Conservation (phyloP, 495 filamentous ascomycete species). For the Xylaria intraflava region DNA sequence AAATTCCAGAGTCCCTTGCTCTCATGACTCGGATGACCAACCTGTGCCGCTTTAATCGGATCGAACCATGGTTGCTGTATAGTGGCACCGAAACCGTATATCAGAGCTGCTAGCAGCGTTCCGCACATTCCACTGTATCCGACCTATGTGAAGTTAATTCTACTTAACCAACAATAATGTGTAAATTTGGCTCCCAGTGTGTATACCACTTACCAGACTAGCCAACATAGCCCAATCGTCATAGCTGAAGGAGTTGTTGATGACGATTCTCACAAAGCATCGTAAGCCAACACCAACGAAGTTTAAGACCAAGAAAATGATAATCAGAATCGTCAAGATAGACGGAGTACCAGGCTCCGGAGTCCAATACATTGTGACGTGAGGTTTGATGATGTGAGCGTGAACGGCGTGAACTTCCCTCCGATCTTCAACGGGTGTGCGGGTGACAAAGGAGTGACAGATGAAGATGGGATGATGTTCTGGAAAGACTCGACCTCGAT, state of each 20-base stretch:
- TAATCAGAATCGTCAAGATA: slow-evolving; percentile 1
- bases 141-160: slow-evolving; percentile 1
- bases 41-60: slow-evolving; percentile 2
- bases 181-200: background rate
- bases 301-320: background rate
- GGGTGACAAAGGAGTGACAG: background rate
- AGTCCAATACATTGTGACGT: slow-evolving; percentile 1
- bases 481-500: background rate
- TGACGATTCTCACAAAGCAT: background rate
- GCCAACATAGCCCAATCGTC: slow-evolving; percentile 6
- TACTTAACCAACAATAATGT: background rate
- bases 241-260: slow-evolving; percentile 7
- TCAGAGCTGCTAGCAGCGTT: background rate
- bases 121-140: slow-evolving; percentile 7
- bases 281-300: slow-evolving; percentile 1
- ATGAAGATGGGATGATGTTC: background rate
- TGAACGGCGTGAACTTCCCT: background rate
- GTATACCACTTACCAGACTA: slow-evolving; percentile 4
- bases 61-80: background rate
- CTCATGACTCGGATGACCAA: background rate
- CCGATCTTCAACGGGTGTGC: background rate
- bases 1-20: background rate
- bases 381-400: background rate
- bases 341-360: slow-evolving; percentile 4
- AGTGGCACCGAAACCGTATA: slow-evolving; percentile 2